phyloP scores from a whole-genome alignment of 75 land plant species.

The Sequoia sempervirens region DNA sequence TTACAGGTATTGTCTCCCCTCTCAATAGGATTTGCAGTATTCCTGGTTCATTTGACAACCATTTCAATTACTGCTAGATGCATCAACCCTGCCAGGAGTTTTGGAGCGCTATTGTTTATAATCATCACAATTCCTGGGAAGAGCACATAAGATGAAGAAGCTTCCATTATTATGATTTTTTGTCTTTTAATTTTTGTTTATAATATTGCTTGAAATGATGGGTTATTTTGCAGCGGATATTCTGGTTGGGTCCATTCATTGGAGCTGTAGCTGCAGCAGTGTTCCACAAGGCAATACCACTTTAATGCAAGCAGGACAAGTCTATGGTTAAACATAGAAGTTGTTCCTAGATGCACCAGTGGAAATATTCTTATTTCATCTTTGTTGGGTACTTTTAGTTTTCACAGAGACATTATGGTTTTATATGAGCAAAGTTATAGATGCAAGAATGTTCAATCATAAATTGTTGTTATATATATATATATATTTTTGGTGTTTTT shows the following conservation, averaged over 20 bases:
- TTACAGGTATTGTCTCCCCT: conserved; percentile 35
- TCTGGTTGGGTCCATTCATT: conserved; percentile 76
- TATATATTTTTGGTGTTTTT: no score
- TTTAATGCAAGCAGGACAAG: no score
- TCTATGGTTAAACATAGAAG: no score
- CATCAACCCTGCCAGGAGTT: conserved; percentile 27
- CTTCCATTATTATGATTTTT: neutral
- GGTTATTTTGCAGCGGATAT: conserved; percentile 45
- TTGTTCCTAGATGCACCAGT: no score
- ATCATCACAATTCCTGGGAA: conserved; percentile 12
- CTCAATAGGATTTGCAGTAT: conserved; percentile 17
- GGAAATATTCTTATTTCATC: no score
- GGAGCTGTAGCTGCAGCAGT: conserved; percentile 56
- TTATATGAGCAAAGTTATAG: no score
- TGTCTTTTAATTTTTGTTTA: neutral
- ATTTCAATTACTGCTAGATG: conserved; percentile 28
- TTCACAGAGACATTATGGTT: no score
- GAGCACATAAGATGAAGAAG: conserved; percentile 27
- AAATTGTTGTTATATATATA: no score
- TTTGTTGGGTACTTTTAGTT: no score
- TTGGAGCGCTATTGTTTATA: conserved; percentile 37
- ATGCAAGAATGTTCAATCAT: no score
- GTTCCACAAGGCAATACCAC: conserved; percentile 28
- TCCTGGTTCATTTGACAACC: conserved; percentile 42
- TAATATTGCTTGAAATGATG: no score